phyloP scores from a whole-genome alignment of 169 alveolate species.

The Miamiensis avidus region DNA sequence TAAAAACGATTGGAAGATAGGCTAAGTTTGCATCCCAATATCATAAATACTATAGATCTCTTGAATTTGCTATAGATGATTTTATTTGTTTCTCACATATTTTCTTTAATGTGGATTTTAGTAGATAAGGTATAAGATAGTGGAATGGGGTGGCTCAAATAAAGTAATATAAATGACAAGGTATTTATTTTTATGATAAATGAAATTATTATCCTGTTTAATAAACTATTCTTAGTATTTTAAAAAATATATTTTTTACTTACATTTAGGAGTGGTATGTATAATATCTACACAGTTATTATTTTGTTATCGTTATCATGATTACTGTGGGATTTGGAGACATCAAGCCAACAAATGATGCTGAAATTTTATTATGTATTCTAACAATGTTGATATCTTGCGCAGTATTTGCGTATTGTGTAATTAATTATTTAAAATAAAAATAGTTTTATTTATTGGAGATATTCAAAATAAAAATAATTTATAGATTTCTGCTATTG shows the following conservation, averaged over 20 bases:
- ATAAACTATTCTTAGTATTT: too few relatives aligned
- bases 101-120: neutral
- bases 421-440: conserved; percentile 21
- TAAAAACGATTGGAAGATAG: neutral
- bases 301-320: conserved; percentile 60
- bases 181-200: too few relatives aligned
- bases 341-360: conserved; percentile 50
- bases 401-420: conserved; percentile 33
- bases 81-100: neutral
- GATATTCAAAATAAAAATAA: too few relatives aligned
- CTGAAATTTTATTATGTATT: conserved; percentile 55
- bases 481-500: neutral
- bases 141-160: neutral
- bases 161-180: too few relatives aligned
- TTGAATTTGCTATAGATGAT: too few relatives aligned
- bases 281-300: conserved; percentile 48
- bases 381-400: conserved; percentile 42
- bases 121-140: neutral
- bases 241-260: too few relatives aligned
- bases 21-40: too few relatives aligned
- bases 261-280: conserved; percentile 21
- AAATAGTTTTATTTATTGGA: neutral
- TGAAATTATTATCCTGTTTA: too few relatives aligned
- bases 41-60: too few relatives aligned
- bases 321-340: conserved; percentile 85